Conservation (phyloP, 352 stramenopile species). For the Phytophthora cajani region DNA sequence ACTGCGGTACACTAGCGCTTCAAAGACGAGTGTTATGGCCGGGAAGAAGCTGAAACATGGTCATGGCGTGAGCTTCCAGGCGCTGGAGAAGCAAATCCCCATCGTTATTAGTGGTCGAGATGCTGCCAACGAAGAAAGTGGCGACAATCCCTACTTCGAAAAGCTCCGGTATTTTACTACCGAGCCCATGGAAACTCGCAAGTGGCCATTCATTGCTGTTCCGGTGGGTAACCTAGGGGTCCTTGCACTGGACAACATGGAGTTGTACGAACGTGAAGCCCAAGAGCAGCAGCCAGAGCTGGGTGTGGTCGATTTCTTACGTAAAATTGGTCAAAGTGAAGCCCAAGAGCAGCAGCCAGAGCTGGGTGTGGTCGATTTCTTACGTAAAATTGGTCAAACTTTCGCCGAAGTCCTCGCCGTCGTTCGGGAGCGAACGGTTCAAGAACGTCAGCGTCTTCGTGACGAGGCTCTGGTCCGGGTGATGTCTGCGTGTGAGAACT, state of each 20-base stretch:
- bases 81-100: constrained; percentile 44
- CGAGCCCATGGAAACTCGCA: constrained; percentile 19
- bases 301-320: constrained; percentile 79
- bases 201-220: constrained; percentile 76
- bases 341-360: constrained; percentile 60
- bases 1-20: constrained; percentile 63
- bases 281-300: constrained; percentile 65
- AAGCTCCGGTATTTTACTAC: constrained; percentile 54
- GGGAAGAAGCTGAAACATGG: constrained; percentile 66
- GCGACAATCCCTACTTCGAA: constrained; percentile 2
- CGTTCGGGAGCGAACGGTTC: constrained; percentile 16
- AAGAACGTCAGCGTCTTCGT: constrained; percentile 22
- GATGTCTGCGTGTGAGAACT: constrained; percentile 62
- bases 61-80: constrained; percentile 64
- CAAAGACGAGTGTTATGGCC: constrained; percentile 59
- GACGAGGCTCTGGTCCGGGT: constrained; percentile 56
- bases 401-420: constrained; percentile 27
- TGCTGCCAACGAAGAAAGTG: constrained; percentile 5
- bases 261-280: constrained; percentile 49
- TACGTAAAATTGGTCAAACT: constrained; percentile 51
- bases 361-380: constrained; percentile 79
- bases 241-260: constrained; percentile 70
- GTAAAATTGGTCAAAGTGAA: constrained; percentile 44
- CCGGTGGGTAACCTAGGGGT: constrained; percentile 57
- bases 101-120: constrained; percentile 49